Conservation (phyloP, 2,329 filamentous ascomycete genomes). For the Aspergillus flavus region DNA sequence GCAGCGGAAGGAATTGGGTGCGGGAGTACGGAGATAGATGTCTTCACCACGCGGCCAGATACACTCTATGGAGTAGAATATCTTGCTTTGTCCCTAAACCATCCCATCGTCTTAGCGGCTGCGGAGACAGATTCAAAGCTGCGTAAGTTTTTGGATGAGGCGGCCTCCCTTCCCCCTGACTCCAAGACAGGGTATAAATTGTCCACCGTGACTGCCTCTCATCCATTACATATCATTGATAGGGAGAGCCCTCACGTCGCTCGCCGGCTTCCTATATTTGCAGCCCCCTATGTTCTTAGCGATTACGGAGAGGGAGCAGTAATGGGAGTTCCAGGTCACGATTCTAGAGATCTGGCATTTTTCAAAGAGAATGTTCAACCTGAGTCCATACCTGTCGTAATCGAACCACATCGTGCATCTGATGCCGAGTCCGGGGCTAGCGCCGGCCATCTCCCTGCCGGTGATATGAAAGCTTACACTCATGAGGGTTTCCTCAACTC, state of each 20-base stretch:
- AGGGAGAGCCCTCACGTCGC: conserved; percentile 46
- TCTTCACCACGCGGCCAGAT: conserved; percentile 84
- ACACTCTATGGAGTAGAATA: conserved; percentile 89
- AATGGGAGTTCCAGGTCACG: conserved; percentile 90
- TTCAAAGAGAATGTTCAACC: conserved; percentile 71
- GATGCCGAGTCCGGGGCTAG: conserved; percentile 10
- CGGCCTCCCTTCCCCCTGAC: conserved; percentile 56
- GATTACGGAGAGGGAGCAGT: conserved; percentile 86
- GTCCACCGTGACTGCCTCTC: conserved; percentile 62
- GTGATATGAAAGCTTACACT: conserved; percentile 59
- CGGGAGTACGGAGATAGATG: conserved; percentile 57
- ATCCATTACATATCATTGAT: conserved; percentile 63
- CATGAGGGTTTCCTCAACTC: conserved; percentile 69
- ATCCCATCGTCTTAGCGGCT: conserved; percentile 67
- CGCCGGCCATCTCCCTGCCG: conserved; percentile 29
- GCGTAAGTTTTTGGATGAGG: conserved; percentile 65
- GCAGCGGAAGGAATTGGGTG: conserved; percentile 35
- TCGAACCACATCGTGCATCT: conserved; percentile 49
- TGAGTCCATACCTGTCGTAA: conserved; percentile 64
- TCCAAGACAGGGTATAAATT: conserved; percentile 69
- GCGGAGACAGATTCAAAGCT: conserved; percentile 64
- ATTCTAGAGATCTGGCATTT: conserved; percentile 75
- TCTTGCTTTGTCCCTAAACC: conserved; percentile 73
- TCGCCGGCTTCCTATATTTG: conserved; percentile 70
- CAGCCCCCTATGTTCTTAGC: conserved; percentile 81